phyloP scores from a whole-genome alignment of 1,284 basidiomycete genomes.

The Trametes hirsuta region DNA sequence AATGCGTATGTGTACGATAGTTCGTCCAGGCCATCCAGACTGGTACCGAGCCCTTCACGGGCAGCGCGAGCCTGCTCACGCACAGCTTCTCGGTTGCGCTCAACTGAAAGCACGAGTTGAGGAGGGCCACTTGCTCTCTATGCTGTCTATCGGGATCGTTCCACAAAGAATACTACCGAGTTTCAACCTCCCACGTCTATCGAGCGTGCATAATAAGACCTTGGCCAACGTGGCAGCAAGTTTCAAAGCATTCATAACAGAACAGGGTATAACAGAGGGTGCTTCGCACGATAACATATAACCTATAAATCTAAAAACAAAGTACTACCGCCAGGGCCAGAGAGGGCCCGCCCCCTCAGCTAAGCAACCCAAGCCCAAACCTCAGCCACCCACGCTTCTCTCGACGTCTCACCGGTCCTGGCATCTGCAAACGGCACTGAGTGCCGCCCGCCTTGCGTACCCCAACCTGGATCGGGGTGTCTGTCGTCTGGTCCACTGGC shows the following conservation, averaged over 20 bases:
- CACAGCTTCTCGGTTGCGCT: conserved; percentile 31
- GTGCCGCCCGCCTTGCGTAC: conserved; percentile 3
- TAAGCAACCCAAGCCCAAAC: neutral
- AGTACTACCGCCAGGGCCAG: no score
- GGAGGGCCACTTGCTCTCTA: no score
- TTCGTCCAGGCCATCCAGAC: conserved; percentile 67
- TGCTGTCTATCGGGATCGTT: no score
- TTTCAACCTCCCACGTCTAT: no score
- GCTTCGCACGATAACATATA: no score
- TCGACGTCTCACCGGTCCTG: neutral
- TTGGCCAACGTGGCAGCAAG: no score
- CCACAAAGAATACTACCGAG: no score
- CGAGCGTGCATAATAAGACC: no score
- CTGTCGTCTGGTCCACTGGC: neutral
- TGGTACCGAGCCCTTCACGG: conserved; percentile 73
- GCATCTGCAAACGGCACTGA: conserved; percentile 3
- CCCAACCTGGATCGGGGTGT: neutral
- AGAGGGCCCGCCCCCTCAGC: no score
- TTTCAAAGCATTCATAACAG: no score
- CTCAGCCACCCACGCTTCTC: conserved; percentile 4
- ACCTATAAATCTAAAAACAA: no score
- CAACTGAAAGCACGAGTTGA: neutral
- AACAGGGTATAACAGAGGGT: no score
- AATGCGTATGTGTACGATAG: conserved; percentile 29
- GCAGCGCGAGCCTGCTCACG: conserved; percentile 39